Base-by-base conservation (phyloP, 371 early-diverging fungal species). In the Rhizopus sp. region DNA sequence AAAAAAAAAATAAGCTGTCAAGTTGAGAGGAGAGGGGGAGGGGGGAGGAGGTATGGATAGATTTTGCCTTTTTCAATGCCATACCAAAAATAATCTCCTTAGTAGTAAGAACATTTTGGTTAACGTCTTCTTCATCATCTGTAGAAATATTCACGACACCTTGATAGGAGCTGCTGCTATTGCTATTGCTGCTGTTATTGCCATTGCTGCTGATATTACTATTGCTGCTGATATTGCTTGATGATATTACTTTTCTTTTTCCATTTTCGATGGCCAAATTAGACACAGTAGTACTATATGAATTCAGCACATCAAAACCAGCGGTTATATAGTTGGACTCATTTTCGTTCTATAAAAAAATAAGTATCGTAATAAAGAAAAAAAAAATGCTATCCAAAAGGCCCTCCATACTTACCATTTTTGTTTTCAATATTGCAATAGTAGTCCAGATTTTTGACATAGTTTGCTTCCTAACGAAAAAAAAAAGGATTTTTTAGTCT, bases 261-360 rank as follows among this genome's bases (percentile, higher is more conserved):
- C 50, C 31, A 35, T 7, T 35, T 35, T 35, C 35, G 35, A 35
- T 35, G 35, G 35, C 35, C 35, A 35, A 35, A 37, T 50, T 50
- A 37, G 37, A 15, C 50, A 50, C 50, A 50, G 34, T 50, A 50
- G 29, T 35, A 35, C 52, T 51, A 51, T 39, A 51, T 12, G 52
- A 50, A 51, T 53, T 53, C 31, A 53, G 42, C 42, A 53, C 42
- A 53, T 39, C 53, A 42, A 53, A 53, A 31, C 53, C 53, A 53
- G 23, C 52, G 52, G 40, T 40, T 9, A 52, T 40, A 40, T 39
- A 52, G 53, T 32, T 53, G n/a, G 53, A 40, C 42, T 53, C 41
- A 42, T 29, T 53, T 42, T 53, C 53, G 12, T 42, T 42, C 53
- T 53, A 41, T 53, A 53, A 53, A 53, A 53, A 53, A 53, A 42